These are phyloP conservation scores for Fusarium tanahbumbuense DNA, from an alignment of 2,329 filamentous ascomycete genomes.

Conservation along the genomic window DNA sequence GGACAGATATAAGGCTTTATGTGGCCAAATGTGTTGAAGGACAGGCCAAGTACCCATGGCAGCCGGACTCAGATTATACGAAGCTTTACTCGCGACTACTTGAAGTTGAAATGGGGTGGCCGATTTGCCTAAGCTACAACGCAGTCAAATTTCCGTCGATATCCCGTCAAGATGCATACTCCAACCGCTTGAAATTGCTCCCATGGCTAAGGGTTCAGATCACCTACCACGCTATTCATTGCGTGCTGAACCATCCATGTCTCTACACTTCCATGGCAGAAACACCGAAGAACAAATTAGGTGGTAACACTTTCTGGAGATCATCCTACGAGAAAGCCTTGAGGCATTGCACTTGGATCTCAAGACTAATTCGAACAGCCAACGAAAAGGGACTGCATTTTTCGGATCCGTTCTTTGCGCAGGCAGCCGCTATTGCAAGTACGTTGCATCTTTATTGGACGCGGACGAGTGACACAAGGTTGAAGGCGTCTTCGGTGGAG, in stretches of 20 bases:
- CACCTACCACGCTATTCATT: constrained; percentile 26
- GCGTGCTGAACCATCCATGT: constrained; percentile 28
- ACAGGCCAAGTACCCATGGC: constrained; percentile 3
- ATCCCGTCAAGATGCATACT: neutral
- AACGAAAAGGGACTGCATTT: constrained; percentile 17
- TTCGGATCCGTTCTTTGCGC: constrained; percentile 27
- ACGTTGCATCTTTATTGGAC: constrained; percentile 26
- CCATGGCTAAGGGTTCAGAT: constrained; percentile 28
- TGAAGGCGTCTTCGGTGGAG: neutral
- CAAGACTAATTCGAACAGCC: constrained; percentile 15
- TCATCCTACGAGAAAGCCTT: constrained; percentile 22
- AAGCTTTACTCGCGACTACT: constrained; percentile 3
- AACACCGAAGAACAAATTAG: constrained; percentile 10
- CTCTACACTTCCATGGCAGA: constrained; percentile 16
- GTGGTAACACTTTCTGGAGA: constrained; percentile 24
- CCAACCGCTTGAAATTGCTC: neutral
- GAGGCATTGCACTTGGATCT: constrained; percentile 33
- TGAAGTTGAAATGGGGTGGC: constrained; percentile 2
- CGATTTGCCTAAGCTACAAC: constrained; percentile 13
- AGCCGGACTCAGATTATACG: constrained; percentile 25
- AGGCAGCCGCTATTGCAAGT: constrained; percentile 29
- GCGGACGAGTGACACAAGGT: neutral
- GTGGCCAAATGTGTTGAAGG: constrained; percentile 28
- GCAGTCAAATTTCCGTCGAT: neutral
- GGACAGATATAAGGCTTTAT: constrained; percentile 16